phyloP scores from a whole-genome alignment of 192 early-diverging fungal species.

The Chytriomyces confervae region DNA sequence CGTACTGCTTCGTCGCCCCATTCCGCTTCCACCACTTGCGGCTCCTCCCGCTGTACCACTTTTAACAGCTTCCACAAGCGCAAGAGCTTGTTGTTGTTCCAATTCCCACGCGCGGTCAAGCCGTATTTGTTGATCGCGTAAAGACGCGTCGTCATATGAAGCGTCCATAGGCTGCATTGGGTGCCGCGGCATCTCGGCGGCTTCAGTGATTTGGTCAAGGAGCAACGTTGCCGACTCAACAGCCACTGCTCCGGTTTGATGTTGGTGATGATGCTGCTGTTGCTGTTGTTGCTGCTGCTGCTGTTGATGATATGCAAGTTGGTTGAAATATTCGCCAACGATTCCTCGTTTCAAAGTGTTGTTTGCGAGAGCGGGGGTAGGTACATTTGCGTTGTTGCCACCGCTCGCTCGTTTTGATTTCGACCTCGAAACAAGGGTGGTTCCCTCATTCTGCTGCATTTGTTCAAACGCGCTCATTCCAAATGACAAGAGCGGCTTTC shows the following conservation, averaged over 20 bases:
- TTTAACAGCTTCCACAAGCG: not conserved
- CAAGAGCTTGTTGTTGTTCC: not conserved
- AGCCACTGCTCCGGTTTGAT: not conserved
- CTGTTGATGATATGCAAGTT: not conserved
- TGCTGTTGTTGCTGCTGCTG: not conserved
- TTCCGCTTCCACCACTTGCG: not conserved
- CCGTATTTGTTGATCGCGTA: not conserved
- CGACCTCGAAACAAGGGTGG: not conserved
- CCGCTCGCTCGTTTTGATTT: slow-evolving; percentile 6
- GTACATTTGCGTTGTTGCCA: not conserved
- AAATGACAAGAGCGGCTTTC: slow-evolving; percentile 21
- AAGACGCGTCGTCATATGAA: slow-evolving; percentile 16
- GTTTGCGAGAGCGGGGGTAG: not conserved
- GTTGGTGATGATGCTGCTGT: not conserved
- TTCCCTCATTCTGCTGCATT: not conserved
- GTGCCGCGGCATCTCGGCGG: slow-evolving; percentile 6
- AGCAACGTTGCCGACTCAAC: not conserved
- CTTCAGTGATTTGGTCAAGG: slow-evolving; percentile 11
- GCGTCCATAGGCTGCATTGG: not conserved
- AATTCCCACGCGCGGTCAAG: slow-evolving; percentile 30
- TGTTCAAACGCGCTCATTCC: not conserved
- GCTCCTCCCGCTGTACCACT: not conserved
- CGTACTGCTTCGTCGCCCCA: not conserved
- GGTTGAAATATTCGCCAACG: not conserved
- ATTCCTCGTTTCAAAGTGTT: not conserved